Evolutionary conservation across 1,284 basidiomycete genomes (phyloP).

Genomic region (Cutaneotrichosporon cyanovorans): DNA sequence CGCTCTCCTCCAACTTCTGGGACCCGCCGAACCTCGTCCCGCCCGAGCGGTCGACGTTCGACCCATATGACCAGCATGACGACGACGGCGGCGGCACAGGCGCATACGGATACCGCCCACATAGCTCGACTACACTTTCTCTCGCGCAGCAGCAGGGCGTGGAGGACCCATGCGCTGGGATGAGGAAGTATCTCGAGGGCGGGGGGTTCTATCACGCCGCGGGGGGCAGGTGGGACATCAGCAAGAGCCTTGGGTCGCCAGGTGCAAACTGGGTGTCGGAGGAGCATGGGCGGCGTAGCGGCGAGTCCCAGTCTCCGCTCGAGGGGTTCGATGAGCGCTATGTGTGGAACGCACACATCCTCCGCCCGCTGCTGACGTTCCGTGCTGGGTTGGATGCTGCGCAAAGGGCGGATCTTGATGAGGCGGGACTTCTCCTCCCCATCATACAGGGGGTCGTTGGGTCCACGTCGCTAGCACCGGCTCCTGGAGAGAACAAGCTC

Average conservation of each 20-base stretch:
- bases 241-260: conserved; percentile 58
- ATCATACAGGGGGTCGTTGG: conserved; percentile 91
- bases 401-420: conserved; percentile 36
- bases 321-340: conserved; percentile 70
- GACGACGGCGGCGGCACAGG: conserved; percentile 5
- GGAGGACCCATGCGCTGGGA: conserved; percentile 82
- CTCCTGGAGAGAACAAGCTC: conserved; percentile 52
- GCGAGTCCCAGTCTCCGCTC: conserved; percentile 32
- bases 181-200: conserved; percentile 84
- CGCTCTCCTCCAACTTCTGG: conserved; percentile 46
- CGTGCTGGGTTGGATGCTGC: conserved; percentile 46
- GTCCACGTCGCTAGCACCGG: conserved; percentile 47
- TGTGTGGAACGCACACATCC: conserved; percentile 41
- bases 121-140: conserved; percentile 1
- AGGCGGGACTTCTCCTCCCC: conserved; percentile 52
- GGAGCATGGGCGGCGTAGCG: too few relatives aligned
- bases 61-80: conserved; percentile 20
- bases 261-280: conserved; percentile 45
- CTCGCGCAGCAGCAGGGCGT: conserved; percentile 48
- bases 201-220: conserved; percentile 91
- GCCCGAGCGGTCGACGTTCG: conserved; percentile 1
- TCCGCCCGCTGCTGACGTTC: conserved; percentile 41
- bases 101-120: neutral
- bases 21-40: conserved; percentile 36
- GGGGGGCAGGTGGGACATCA: conserved; percentile 78